Base-by-base conservation (phyloP, 2,329 filamentous ascomycete species). In the Calonectria pseudoreteaudii region DNA sequence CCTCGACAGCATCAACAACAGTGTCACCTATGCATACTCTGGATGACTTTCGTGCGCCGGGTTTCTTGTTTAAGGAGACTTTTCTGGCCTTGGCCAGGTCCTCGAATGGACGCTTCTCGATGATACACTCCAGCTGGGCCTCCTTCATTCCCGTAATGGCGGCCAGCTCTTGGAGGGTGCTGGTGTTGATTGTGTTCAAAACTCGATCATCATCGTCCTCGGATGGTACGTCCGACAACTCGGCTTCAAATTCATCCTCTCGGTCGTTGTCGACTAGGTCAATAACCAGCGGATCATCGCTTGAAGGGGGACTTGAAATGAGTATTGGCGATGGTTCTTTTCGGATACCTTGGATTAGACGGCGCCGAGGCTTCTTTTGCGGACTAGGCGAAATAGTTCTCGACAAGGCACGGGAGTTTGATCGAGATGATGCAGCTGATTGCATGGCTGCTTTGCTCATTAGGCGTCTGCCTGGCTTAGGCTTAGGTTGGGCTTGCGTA, bases 151-250 rank as follows among this genome's bases (percentile, higher is more conserved):
- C 93, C 0, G 95, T 95, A 74, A 98, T 93, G 78, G 98, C 96
- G 2, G 94, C 91, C 52, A 99, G 90, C 71, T 96, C 94, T 44
- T 93, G 90, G 13, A 91, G 86, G 7, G 92, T 91, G 82, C 94
- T 97, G 0, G 89, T 91, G 81, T 98, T 98, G 84, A 99, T 92
- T 80, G 95, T 97, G 10, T 92, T 89, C 34, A 98, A 87, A 9
- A 98, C 90, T 64, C 84, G 82, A 62, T 84, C 83, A 49, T 83
- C 82, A 49, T 83, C 83, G n/a, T 85, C 81, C 7, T 82, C 76
- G 4, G 67, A 78, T 0, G 76, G 78, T 10, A 76, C 75, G 11
- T 83, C 82, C 8, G 82, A 83, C 20, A 72, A 68, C 70, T 86
- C 83, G 10, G 84, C 85, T 58, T 85, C 80, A 67, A 85, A 85